These are phyloP conservation scores for Lycium ferocissimum DNA, from an alignment of 257 asterid species.

Conservation along the genomic window DNA sequence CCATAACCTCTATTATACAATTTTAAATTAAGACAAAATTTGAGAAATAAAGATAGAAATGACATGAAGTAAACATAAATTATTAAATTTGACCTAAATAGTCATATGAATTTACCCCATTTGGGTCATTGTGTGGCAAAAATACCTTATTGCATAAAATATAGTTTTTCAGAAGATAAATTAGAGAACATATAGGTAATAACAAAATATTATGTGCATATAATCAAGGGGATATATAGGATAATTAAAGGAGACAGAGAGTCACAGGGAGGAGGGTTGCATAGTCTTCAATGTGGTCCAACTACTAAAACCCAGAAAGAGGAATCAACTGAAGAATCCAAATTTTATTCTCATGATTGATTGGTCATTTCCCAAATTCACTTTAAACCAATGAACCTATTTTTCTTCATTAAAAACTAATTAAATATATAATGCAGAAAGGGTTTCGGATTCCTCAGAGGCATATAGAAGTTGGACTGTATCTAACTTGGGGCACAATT, in stretches of 20 bases:
- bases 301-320: conserved; percentile 28
- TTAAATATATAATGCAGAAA: not conserved
- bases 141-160: no score
- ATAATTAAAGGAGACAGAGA: conserved; percentile 1
- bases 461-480: conserved; percentile 15
- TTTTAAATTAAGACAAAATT: no score
- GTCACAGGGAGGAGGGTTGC: conserved; percentile 3
- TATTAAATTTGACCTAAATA: no score
- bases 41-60: no score
- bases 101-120: no score
- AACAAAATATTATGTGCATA: not conserved
- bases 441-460: not conserved
- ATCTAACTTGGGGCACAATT: conserved; percentile 25
- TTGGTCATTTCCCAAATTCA: conserved; percentile 21
- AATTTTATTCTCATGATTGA: conserved; percentile 29
- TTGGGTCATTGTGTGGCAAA: no score
- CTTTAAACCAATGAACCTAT: conserved; percentile 26
- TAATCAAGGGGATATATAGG: not conserved
- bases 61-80: no score
- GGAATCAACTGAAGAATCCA: conserved; percentile 30
- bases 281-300: conserved; percentile 30
- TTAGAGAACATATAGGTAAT: conserved; percentile 4
- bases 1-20: no score
- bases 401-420: not conserved
- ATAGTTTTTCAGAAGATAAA: not conserved